Evolutionary conservation across 495 filamentous ascomycete species (phyloP).

Genomic region (Cudoniella acicularis): DNA sequence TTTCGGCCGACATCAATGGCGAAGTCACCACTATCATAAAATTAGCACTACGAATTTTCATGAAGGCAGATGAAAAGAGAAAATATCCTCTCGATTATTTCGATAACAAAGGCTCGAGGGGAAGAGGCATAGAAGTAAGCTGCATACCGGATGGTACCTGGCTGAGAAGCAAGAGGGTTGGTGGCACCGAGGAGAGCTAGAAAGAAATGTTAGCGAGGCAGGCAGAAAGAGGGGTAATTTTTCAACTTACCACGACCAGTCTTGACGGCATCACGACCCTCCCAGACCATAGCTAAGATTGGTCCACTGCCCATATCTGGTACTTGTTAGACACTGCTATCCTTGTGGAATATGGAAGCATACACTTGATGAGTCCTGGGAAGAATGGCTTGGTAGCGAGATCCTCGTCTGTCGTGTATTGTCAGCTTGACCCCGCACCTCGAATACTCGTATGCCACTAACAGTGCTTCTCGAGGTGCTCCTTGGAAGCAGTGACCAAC

Average conservation of each 20-base stretch:
- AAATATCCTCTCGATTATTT: no score
- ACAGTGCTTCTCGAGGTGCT: conserved; percentile 96
- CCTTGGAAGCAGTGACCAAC: conserved; percentile 79
- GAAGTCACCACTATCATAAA: conserved; percentile 28
- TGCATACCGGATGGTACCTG: conserved; percentile 90
- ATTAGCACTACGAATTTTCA: not conserved
- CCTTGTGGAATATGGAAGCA: not conserved
- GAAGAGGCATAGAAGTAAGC: conserved; percentile 13
- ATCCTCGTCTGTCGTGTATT: conserved; percentile 59
- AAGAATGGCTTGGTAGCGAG: conserved; percentile 95
- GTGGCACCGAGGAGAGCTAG: conserved; percentile 90
- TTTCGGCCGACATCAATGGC: conserved; percentile 85
- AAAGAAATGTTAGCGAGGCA: conserved; percentile 8
- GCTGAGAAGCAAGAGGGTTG: conserved; percentile 89
- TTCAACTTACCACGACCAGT: conserved; percentile 75
- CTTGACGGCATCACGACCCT: conserved; percentile 96
- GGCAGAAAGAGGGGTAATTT: not conserved
- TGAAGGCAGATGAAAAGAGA: no score
- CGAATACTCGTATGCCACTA: conserved; percentile 21
- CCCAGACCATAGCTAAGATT: conserved; percentile 98
- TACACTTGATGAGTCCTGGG: conserved; percentile 85
- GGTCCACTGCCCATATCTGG: conserved; percentile 95
- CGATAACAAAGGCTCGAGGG: no score
- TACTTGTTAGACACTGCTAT: conserved; percentile 28
- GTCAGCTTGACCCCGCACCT: conserved; percentile 25